phyloP scores from a whole-genome alignment of 202 grass and related monocot species.

The Panicum hallii region DNA sequence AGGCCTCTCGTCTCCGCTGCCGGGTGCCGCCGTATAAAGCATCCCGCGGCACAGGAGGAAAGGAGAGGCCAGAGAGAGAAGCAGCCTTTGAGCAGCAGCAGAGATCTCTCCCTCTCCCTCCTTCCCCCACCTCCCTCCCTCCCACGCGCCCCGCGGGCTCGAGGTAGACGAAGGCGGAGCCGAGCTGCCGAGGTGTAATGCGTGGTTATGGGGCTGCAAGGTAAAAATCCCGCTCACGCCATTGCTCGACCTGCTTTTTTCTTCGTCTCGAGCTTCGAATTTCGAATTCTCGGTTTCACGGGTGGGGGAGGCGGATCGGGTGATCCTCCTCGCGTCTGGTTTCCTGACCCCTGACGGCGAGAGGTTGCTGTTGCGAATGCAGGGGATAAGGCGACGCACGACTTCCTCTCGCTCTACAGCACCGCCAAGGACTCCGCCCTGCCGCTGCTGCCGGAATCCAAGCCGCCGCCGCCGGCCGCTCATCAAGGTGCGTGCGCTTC shows the following conservation, averaged over 20 bases:
- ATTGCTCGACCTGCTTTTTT: background rate
- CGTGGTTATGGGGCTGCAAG: constrained; percentile 77
- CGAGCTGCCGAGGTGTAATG: constrained; percentile 34
- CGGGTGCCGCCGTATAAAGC: constrained; percentile 29
- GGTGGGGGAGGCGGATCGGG: background rate
- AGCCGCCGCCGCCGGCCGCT: constrained; percentile 34
- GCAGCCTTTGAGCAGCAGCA: background rate
- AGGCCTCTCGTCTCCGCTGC: background rate
- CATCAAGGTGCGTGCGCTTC: constrained; percentile 64
- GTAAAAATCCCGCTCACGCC: constrained; percentile 15
- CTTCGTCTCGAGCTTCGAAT: background rate
- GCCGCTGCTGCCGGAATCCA: constrained; percentile 51
- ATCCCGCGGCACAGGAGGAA: background rate
- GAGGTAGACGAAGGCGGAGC: background rate
- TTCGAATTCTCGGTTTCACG: background rate
- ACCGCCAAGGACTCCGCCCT: constrained; percentile 62
- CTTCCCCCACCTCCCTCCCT: background rate
- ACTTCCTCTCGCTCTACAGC: constrained; percentile 84
- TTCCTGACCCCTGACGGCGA: background rate
- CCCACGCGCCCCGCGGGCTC: background rate
- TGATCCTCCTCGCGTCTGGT: background rate
- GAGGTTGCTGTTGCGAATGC: background rate
- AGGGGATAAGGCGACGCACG: constrained; percentile 82
- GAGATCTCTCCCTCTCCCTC: background rate
- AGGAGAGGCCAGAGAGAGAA: background rate